These are phyloP conservation scores for Orbilia brochopaga DNA, from an alignment of 2,329 filamentous ascomycete species.

Conservation along the genomic window DNA sequence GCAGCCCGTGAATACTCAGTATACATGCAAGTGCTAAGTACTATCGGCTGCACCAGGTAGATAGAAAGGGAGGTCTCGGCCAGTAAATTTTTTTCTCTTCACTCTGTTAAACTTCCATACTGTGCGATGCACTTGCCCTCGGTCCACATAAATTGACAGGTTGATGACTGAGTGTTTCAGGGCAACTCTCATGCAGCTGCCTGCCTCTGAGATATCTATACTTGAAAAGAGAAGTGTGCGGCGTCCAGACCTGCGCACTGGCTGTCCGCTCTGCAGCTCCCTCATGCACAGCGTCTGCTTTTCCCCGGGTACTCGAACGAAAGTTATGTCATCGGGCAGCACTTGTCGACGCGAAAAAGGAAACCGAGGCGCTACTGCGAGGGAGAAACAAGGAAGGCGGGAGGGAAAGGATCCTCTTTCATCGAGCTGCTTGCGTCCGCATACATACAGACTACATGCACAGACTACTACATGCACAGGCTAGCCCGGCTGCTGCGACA, in stretches of 20 bases:
- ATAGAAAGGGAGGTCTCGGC: constrained; percentile 3
- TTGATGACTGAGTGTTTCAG: constrained; percentile 30
- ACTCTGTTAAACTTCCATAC: too few species aligned
- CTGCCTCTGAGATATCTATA: constrained; percentile 11
- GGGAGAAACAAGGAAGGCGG: constrained; percentile 4
- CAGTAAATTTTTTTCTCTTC: background rate
- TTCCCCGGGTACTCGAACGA: background rate
- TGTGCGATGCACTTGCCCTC: too few species aligned
- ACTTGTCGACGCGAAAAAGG: constrained; percentile 1
- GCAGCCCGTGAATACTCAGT: background rate
- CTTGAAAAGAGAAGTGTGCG: constrained; percentile 33
- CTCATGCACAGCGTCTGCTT: background rate
- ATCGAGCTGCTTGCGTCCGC: background rate
- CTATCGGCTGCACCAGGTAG: background rate
- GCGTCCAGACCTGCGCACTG: background rate
- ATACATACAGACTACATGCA: background rate
- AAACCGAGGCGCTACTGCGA: constrained; percentile 1
- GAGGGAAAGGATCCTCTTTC: background rate
- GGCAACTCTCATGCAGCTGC: constrained; percentile 33
- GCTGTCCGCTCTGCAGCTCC: background rate
- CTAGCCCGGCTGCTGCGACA: background rate
- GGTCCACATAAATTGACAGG: constrained; percentile 7
- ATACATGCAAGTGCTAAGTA: too few species aligned
- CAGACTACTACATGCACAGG: too few species aligned
- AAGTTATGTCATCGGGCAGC: background rate